Percentiles rank a stretch among this genome's conserved stretches.
Evolutionary conservation across 805 yeast genomes (phyloP).

Genomic region (Blastobotrys terrestris): DNA sequence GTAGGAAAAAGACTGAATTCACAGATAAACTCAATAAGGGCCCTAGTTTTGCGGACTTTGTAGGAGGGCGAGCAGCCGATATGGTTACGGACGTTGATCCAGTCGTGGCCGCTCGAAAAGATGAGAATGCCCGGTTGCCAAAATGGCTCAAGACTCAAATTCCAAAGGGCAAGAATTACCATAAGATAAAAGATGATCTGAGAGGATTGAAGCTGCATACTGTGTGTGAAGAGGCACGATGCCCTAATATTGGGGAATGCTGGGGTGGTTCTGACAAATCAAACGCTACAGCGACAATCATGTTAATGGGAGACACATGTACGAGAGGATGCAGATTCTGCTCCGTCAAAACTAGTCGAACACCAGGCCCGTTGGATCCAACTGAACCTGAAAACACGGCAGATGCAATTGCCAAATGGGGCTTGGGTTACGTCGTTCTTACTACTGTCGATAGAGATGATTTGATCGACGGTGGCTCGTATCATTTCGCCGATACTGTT

Average conservation of each 20-base stretch:
- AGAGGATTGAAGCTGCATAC: constrained; percentile 86
- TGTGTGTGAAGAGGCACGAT: constrained; percentile 97
- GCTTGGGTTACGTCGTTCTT: constrained; percentile 92
- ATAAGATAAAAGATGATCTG: constrained; percentile 76
- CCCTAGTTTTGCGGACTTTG: constrained; percentile 89
- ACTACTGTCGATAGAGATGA: constrained; percentile 98
- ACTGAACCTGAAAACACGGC: constrained; percentile 97
- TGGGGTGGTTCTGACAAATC: constrained; percentile 94
- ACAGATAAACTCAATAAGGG: constrained; percentile 71
- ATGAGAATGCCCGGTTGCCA: constrained; percentile 59
- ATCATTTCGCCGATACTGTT: constrained; percentile 86
- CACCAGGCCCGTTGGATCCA: constrained; percentile 87
- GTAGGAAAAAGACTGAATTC: constrained; percentile 50
- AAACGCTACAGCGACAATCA: constrained; percentile 94
- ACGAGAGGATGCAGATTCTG: constrained; percentile 99
- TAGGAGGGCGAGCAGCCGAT: constrained; percentile 72
- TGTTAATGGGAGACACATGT: constrained; percentile 98
- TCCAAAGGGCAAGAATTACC: constrained; percentile 87
- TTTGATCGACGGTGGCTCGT: constrained; percentile 85
- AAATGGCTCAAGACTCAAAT: constrained; percentile 92
- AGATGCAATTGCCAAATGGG: constrained; percentile 96
- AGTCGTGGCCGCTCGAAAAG: constrained; percentile 36
- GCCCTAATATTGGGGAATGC: constrained; percentile 99
- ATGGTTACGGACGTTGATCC: constrained; percentile 53
- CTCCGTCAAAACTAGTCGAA: constrained; percentile 87